Evolutionary conservation across 768 basidiomycete genomes (phyloP).

Genomic region (Pisolithus orientalis): DNA sequence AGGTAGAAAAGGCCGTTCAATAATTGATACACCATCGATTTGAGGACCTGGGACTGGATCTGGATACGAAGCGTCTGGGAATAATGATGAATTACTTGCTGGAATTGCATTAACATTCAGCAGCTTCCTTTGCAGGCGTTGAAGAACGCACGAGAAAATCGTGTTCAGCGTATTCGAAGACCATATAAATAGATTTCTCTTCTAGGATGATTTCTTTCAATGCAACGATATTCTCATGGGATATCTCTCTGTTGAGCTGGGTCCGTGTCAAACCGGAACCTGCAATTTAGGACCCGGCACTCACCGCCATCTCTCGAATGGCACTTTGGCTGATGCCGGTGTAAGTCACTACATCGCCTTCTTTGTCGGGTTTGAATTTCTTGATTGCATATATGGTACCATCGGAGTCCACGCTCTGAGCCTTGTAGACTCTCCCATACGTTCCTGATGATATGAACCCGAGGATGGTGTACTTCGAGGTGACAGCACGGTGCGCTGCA

Average conservation of each 20-base stretch:
- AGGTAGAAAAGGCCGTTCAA: conserved; percentile 92
- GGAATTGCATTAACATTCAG: not conserved
- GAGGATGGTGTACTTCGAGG: conserved; percentile 82
- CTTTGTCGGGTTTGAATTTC: conserved; percentile 99
- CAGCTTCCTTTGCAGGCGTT: not conserved
- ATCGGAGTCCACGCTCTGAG: conserved; percentile 67
- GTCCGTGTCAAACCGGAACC: conserved; percentile 10
- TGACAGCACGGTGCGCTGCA: conserved; percentile 54
- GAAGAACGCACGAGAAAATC: conserved; percentile 80
- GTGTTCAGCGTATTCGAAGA: conserved; percentile 98
- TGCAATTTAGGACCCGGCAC: conserved; percentile 17
- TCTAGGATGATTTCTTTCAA: conserved; percentile 94
- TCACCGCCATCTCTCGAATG: conserved; percentile 90
- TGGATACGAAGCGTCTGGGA: conserved; percentile 79
- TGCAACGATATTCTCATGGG: conserved; percentile 86
- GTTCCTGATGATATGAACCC: conserved; percentile 99
- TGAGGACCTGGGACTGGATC: conserved; percentile 75
- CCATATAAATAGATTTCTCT: conserved; percentile 99
- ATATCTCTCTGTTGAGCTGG: conserved; percentile 83
- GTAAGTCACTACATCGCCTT: conserved; percentile 92
- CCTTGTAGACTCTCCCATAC: conserved; percentile 98
- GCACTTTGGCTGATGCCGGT: conserved; percentile 98
- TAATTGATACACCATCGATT: conserved; percentile 91
- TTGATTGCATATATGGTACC: conserved; percentile 88
- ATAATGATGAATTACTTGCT: conserved; percentile 99